Base-by-base conservation (phyloP, 305 asterid species). In the Fraxinus greggii region DNA sequence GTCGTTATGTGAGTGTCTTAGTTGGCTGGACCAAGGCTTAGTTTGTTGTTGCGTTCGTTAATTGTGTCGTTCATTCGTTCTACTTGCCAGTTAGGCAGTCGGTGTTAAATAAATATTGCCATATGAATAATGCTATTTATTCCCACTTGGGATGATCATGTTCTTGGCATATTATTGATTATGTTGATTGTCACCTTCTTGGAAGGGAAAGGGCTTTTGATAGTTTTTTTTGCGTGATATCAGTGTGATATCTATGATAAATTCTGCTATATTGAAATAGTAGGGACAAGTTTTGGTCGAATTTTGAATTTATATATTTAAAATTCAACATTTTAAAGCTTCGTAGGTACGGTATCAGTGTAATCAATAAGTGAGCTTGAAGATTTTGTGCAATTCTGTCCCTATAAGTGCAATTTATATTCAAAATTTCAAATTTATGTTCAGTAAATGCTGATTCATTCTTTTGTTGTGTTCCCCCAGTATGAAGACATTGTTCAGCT, bases 401-500 rank as follows among this genome's bases (percentile, higher is more conserved):
- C 59, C 59, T 15, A 13, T 48, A 4, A 13, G 59, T 48, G 59
- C 21, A 48, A n/a, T 51, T 1, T 17, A 51, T 4, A 21, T 51
- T 51, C 63, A 17, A 51, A 51, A 4, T 17, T 51, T 51, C 23
- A 51, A 51, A 17, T 51, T 17, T 51, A 17, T 51, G 63, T 51
- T 51, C 63, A 51, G 5, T 51, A 51, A 51, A n/a, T 51, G 51
- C 80, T 80, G 23, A 76, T 82, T n/a, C 26, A n/a, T 70, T 70
- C 65, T 59, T 38, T 26, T 56, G 32, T 48, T 76, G 1, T 81
- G 61, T 23, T 76, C 17, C 84, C 31, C 79, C 92, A 97, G 99
- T 90, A 93, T n/a, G 98, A 94, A 87, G 99, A 97, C 82, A 93
- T 96, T 33, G 88, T 88, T 7, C 98, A 94, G 61, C 92, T 94